These are phyloP conservation scores for Hanseniaspora occidentalis DNA, from an alignment of 805 yeast genomes.

Conservation along the genomic window DNA sequence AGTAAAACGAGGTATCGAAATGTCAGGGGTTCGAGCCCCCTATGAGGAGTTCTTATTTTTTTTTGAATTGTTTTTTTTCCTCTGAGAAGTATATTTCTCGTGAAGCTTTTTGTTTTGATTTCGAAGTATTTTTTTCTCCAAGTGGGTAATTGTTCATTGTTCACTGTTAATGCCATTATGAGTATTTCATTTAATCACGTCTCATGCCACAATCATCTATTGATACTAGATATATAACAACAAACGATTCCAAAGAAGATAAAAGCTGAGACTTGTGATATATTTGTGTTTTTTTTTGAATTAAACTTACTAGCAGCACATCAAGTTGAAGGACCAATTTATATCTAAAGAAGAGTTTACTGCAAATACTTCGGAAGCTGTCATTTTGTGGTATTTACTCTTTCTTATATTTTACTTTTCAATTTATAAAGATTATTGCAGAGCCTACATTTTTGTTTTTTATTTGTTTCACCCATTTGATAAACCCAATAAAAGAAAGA, in stretches of 20 bases:
- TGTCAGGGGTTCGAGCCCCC: constrained; percentile 42
- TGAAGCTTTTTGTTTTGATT: neutral
- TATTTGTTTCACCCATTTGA: neutral
- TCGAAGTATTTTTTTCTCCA: neutral
- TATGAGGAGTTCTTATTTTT: constrained; percentile 31
- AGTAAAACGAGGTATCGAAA: constrained; percentile 30
- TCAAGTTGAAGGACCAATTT: neutral
- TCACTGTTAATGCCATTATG: too few relatives aligned
- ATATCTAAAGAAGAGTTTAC: neutral
- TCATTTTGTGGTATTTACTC: neutral
- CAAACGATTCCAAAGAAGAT: neutral
- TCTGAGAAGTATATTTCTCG: neutral
- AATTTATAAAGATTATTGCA: neutral
- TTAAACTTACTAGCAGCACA: neutral
- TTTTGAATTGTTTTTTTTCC: constrained; percentile 2
- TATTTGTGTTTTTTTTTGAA: neutral
- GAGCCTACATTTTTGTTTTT: neutral
- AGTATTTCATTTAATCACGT: too few relatives aligned
- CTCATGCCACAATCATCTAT: too few relatives aligned
- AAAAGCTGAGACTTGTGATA: neutral
- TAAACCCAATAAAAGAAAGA: neutral
- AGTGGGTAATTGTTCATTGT: too few relatives aligned
- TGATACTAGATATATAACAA: too few relatives aligned
- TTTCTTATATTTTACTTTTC: neutral
- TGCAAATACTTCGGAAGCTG: neutral